phyloP scores from a whole-genome alignment of 2,329 filamentous ascomycete species.

The Ophiostoma himal-ulmi region DNA sequence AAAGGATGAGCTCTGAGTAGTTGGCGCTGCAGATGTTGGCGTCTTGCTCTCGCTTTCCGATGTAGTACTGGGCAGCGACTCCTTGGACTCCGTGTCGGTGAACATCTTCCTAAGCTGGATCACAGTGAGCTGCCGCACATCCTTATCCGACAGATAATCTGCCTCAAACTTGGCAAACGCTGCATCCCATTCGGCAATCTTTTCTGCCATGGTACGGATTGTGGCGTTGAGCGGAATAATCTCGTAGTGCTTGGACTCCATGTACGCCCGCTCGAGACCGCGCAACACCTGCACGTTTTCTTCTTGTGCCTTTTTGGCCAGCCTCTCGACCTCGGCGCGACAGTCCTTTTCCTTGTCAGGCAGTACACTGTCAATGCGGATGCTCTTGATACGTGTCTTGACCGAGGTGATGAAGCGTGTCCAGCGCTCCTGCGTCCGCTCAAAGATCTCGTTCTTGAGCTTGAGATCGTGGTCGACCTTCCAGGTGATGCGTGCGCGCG shows the following conservation, averaged over 20 bases:
- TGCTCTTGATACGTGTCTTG: slow-evolving; percentile 73
- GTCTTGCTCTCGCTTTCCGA: slow-evolving; percentile 46
- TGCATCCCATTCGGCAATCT: slow-evolving; percentile 87
- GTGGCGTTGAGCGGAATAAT: slow-evolving; percentile 88
- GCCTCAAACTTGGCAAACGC: slow-evolving; percentile 85
- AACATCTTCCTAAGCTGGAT: slow-evolving; percentile 94
- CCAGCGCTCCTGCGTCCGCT: slow-evolving; percentile 73
- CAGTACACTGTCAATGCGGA: slow-evolving; percentile 84
- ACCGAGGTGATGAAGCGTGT: slow-evolving; percentile 84
- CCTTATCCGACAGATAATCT: slow-evolving; percentile 93
- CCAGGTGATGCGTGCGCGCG: slow-evolving; percentile 86
- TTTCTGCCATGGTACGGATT: slow-evolving; percentile 85
- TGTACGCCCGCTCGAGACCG: slow-evolving; percentile 83
- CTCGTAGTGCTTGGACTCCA: slow-evolving; percentile 92
- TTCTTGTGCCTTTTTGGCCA: slow-evolving; percentile 74
- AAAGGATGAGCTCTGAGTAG: slow-evolving; percentile 17
- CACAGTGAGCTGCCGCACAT: slow-evolving; percentile 85
- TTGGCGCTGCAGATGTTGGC: slow-evolving; percentile 29
- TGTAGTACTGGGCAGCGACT: slow-evolving; percentile 42
- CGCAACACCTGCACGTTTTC: slow-evolving; percentile 69
- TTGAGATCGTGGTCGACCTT: slow-evolving; percentile 91
- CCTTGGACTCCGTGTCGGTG: slow-evolving; percentile 77
- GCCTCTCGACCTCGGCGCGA: slow-evolving; percentile 69
- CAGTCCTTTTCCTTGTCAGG: slow-evolving; percentile 82
- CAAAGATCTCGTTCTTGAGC: slow-evolving; percentile 88